A percentile compares a stretch with the other conserved stretches of the same genome.
Conservation (phyloP, 2,329 filamentous ascomycete genomes). For the Xylariaceae sp. region DNA sequence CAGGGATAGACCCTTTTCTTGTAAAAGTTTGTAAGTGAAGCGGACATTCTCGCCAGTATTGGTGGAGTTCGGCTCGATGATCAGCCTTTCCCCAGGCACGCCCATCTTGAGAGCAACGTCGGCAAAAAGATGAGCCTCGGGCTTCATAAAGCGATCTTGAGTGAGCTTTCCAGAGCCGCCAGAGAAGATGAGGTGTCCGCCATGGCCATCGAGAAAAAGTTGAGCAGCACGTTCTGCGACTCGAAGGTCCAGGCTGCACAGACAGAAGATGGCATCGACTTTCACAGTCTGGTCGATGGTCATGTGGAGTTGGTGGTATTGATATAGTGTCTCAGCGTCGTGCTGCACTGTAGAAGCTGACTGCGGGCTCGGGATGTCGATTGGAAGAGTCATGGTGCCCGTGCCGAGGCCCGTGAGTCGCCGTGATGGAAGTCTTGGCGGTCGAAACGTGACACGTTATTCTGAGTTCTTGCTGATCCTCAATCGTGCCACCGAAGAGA, state of each 20-base stretch:
- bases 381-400: background rate
- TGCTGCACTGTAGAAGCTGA: conserved; percentile 12
- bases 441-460: too few relatives aligned
- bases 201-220: conserved; percentile 40
- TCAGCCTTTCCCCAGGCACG: conserved; percentile 37
- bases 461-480: too few relatives aligned
- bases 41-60: conserved; percentile 50
- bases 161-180: conserved; percentile 43
- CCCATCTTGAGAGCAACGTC: conserved; percentile 39
- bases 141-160: conserved; percentile 35
- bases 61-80: conserved; percentile 39
- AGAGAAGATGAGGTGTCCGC: conserved; percentile 43
- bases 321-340: conserved; percentile 41
- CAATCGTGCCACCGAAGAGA: too few relatives aligned
- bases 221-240: conserved; percentile 42
- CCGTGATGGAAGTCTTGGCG: too few relatives aligned
- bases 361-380: background rate
- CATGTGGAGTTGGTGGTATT: conserved; percentile 43
- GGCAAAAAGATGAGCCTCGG: conserved; percentile 45
- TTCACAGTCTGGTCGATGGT: conserved; percentile 24
- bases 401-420: too few relatives aligned
- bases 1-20: conserved; percentile 23
- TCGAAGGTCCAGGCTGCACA: conserved; percentile 47
- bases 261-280: conserved; percentile 44
- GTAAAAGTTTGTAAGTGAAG: conserved; percentile 39